A percentile compares a stretch with the other conserved stretches of the same genome.
Evolutionary conservation across 371 early-diverging fungal genomes (phyloP).

Genomic region (Blastocladiella emersonii): DNA sequence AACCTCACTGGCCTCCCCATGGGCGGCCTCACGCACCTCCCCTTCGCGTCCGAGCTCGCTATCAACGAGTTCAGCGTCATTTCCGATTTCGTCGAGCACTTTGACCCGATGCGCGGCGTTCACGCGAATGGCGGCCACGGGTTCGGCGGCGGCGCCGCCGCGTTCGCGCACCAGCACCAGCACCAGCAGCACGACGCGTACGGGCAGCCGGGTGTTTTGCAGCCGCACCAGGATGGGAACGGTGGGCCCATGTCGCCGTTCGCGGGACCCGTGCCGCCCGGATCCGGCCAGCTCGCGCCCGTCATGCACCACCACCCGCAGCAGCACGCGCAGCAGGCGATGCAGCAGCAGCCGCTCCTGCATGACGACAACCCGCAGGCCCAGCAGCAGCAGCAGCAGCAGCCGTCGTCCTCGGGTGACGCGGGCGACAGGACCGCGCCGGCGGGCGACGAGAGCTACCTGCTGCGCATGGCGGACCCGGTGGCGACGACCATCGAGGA

Average conservation of each 20-base stretch:
- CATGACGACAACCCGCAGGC: not conserved
- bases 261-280: no score
- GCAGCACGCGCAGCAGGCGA: conserved; percentile 8
- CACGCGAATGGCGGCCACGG: no score
- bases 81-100: conserved; percentile 9
- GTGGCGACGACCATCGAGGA: conserved; percentile 64
- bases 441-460: conserved; percentile 66
- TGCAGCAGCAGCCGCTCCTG: not conserved
- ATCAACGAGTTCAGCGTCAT: conserved; percentile 68
- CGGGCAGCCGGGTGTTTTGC: no score
- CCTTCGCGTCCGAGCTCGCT: conserved; percentile 63
- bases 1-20: conserved; percentile 33
- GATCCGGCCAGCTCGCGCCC: no score
- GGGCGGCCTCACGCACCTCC: conserved; percentile 28
- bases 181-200: no score
- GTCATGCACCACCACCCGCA: no score
- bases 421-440: conserved; percentile 14
- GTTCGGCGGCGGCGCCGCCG: not conserved
- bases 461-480: conserved; percentile 77
- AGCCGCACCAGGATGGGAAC: no score
- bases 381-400: no score
- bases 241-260: no score
- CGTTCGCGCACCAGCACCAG: not conserved
- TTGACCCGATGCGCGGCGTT: not conserved
- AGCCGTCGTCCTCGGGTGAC: no score